These are phyloP conservation scores for Hypoxylon sp. DNA, from an alignment of 2,329 filamentous ascomycete species.

Conservation along the genomic window DNA sequence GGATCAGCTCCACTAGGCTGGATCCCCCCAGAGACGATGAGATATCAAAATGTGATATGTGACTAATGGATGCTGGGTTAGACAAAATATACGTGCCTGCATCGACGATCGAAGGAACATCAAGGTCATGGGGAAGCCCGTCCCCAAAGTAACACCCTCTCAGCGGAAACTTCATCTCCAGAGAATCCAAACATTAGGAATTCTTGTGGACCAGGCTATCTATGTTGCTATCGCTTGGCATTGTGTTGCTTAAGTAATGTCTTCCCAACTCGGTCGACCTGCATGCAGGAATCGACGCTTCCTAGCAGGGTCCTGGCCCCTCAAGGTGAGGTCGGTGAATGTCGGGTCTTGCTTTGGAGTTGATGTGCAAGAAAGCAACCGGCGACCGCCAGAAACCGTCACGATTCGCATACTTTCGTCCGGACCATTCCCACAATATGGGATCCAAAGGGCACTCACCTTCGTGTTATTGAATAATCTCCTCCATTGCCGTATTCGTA, in stretches of 20 bases:
- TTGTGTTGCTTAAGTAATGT: constrained; percentile 44
- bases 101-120: constrained; percentile 45
- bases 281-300: constrained; percentile 44
- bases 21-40: constrained; percentile 37
- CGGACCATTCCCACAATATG: constrained; percentile 31
- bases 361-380: constrained; percentile 32
- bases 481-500: constrained; percentile 36
- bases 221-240: constrained; percentile 46
- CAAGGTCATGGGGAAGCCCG: constrained; percentile 41
- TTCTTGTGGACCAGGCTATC: constrained; percentile 37
- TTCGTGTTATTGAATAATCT: constrained; percentile 37
- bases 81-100: constrained; percentile 44
- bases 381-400: constrained; percentile 38
- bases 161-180: constrained; percentile 29
- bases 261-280: constrained; percentile 46
- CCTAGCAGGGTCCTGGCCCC: constrained; percentile 32
- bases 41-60: constrained; percentile 48
- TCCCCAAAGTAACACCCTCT: constrained; percentile 37
- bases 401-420: constrained; percentile 32
- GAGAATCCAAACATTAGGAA: constrained; percentile 34
- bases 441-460: constrained; percentile 32
- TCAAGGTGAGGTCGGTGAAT: constrained; percentile 46
- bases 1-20: constrained; percentile 43
- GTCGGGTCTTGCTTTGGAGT: constrained; percentile 20
- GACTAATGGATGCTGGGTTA: constrained; percentile 41